Evolutionary conservation across 2,329 filamentous ascomycete species (phyloP).

Genomic region (Fusarium heterosporum): DNA sequence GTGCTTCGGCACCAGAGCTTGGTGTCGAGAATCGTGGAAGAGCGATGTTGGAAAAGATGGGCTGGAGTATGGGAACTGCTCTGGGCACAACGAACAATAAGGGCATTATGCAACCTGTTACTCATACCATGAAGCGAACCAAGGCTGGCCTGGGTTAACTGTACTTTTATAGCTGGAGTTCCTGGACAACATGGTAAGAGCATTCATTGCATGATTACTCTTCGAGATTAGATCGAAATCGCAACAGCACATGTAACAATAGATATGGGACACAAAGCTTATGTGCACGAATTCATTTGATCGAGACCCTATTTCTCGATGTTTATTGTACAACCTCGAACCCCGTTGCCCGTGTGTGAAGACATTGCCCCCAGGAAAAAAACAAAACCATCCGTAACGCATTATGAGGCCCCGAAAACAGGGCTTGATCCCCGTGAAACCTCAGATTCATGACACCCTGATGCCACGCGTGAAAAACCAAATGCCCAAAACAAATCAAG

Average conservation of each 20-base stretch:
- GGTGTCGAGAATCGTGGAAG: slow-evolving; percentile 85
- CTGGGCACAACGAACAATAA: slow-evolving; percentile 86
- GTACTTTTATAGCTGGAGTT: not conserved
- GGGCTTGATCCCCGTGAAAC: slow-evolving; percentile 56
- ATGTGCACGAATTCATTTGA: slow-evolving; percentile 72
- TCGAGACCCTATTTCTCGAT: slow-evolving; percentile 72
- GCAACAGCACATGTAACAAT: slow-evolving; percentile 1
- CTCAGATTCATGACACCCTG: slow-evolving; percentile 68
- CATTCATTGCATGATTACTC: not conserved
- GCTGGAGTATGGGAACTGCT: slow-evolving; percentile 88
- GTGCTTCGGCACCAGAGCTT: slow-evolving; percentile 85
- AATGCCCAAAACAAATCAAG: slow-evolving; percentile 70
- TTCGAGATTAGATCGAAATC: not conserved
- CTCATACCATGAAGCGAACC: slow-evolving; percentile 86
- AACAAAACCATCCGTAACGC: slow-evolving; percentile 79
- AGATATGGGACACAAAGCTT: slow-evolving; percentile 50
- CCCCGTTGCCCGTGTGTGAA: slow-evolving; percentile 75
- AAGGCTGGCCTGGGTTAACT: slow-evolving; percentile 82
- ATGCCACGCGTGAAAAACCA: slow-evolving; percentile 65
- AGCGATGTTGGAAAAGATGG: slow-evolving; percentile 95
- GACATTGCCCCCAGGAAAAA: slow-evolving; percentile 75
- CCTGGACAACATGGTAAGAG: no score
- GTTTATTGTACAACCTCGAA: slow-evolving; percentile 79
- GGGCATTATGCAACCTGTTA: slow-evolving; percentile 87
- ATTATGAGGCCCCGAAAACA: slow-evolving; percentile 70